phyloP scores from a whole-genome alignment of 2,329 filamentous ascomycete species.

The Phoma sp. region DNA sequence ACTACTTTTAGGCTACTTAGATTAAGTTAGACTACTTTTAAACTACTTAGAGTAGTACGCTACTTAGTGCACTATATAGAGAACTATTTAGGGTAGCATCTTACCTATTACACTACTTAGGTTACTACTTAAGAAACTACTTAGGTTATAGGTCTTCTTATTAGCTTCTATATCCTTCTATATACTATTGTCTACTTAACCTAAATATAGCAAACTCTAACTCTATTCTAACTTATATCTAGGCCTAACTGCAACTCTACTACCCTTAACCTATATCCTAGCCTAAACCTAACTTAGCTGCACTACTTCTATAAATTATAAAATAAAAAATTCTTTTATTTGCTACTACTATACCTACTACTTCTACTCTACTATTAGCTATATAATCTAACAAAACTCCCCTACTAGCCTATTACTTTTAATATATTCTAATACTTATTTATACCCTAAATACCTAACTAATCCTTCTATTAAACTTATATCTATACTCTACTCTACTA shows the following conservation, averaged over 20 bases:
- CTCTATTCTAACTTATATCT: background rate
- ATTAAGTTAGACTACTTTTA: background rate
- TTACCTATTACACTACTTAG: background rate
- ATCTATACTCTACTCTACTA: background rate
- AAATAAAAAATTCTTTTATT: slow-evolving; percentile 6
- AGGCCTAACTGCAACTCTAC: background rate
- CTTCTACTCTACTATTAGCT: slow-evolving; percentile 10
- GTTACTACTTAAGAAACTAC: background rate
- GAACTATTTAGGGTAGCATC: background rate
- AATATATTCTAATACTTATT: slow-evolving; percentile 4
- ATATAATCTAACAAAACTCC: slow-evolving; percentile 17
- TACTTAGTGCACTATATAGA: background rate
- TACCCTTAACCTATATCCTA: too few species aligned
- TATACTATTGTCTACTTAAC: too few species aligned
- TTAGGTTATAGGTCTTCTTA: too few species aligned
- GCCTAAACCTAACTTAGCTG: too few species aligned
- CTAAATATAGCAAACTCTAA: background rate
- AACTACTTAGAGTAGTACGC: background rate
- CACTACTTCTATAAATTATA: too few species aligned
- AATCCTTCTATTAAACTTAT: too few species aligned
- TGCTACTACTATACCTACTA: background rate
- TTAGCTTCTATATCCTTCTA: background rate
- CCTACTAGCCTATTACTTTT: slow-evolving; percentile 16
- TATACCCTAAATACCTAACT: slow-evolving; percentile 12
- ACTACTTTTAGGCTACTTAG: background rate